Base-by-base conservation (phyloP, 148 eudicot species). In the Polygonum maritimum region DNA sequence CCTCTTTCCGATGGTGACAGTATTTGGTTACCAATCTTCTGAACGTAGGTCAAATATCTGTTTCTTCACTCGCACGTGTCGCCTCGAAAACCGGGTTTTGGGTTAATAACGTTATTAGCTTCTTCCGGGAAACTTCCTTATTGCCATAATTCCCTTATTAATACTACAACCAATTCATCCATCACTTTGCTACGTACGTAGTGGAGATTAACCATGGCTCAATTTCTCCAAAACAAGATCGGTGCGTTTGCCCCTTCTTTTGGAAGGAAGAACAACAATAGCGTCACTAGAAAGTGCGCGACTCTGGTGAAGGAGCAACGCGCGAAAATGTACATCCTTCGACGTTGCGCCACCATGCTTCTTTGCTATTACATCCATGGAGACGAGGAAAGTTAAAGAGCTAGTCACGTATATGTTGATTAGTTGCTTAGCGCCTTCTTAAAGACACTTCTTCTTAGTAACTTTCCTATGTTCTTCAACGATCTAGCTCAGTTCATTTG, bases 301-400 rank as follows among this genome's bases (percentile, higher is more conserved):
- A 83, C 91, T 18, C 80, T 93, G 71, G 89, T 93, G 33, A 93
- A 89, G 75, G 89, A 91, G 81, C 96, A 93, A 71, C 79, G 96
- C 1, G 94, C 96, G 15, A 79, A 91, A 10, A 82, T 93, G 35
- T 91, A 89, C 81, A 93, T 93, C 69, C 88, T 93, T 18, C 86
- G 91, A 48, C 88, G 97, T 41, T 93, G 98, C 76, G 97, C 97
- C 79, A 91, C 98, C 84, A 93, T 86, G 90, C 92, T 93, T 60
- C 89, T 89, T 54, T 88, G 96, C 76, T 93, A 86, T 85, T 91
- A 91, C 84, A 88, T 93, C 78, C 91, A 93, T 19, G 91, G 86
- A 63, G 98, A 93, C 39, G 98, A 93, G 35, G 31, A 31, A 62
- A 12, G 7, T 51, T 51, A 16, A 49, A 12, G 8, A 44, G 5